A percentile compares a stretch with the other conserved stretches of the same genome.
Conservation (phyloP, 495 filamentous ascomycete species). For the Daldinia childiae region DNA sequence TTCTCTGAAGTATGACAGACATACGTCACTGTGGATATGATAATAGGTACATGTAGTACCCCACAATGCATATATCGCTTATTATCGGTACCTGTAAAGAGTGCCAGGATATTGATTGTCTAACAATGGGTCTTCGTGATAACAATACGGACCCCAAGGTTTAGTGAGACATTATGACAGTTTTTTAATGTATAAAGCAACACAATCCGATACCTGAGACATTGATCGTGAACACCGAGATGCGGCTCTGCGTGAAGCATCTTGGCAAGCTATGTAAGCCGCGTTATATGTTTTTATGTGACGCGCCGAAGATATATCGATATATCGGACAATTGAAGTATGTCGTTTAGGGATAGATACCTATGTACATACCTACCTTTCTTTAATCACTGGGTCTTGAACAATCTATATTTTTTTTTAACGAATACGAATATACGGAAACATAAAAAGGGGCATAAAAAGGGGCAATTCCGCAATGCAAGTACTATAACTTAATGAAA, state of each 20-base stretch:
- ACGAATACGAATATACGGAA: slow-evolving; percentile 11
- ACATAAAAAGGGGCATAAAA: not conserved
- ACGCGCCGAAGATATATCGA: not conserved
- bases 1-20: not conserved
- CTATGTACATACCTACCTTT: no score
- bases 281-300: no score
- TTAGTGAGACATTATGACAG: no score
- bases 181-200: no score
- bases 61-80: not conserved
- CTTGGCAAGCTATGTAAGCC: not conserved
- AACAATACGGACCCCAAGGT: not conserved
- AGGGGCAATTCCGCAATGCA: no score
- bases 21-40: not conserved
- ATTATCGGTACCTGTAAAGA: not conserved
- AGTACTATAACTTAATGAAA: no score
- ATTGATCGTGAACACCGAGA: slow-evolving; percentile 1
- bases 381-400: not conserved
- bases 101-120: not conserved
- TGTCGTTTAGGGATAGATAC: no score
- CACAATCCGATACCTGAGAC: no score
- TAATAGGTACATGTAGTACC: not conserved
- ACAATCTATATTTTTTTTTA: not conserved
- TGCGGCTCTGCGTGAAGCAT: slow-evolving; percentile 18
- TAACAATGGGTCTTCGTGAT: not conserved
- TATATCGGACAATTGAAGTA: not conserved